Evolutionary conservation across 2,329 filamentous ascomycete species (phyloP), one percentile per base, ranked within the genome.

Genomic region (Aspergillus fumigatiaffinis): DNA sequence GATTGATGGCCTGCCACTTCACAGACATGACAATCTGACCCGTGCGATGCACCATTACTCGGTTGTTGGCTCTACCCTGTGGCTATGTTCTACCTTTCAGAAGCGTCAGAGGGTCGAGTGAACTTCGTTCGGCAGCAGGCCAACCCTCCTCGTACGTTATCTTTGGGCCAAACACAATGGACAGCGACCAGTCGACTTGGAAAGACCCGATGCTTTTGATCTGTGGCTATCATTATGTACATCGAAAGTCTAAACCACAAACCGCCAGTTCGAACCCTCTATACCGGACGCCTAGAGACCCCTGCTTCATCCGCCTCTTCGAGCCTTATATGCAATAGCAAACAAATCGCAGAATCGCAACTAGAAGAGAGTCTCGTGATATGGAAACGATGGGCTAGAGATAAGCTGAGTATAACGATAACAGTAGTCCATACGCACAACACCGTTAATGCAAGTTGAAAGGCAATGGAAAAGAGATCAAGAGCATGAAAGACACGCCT

Each of bases 141-240:
- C 4, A 17, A 20, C n/a, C 42, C 42, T 12, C 4, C n/a, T 23
- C 42, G 7, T 44, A 44, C 8, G 21, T 20, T 44, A 20, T 44
- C 41, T 10, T 20, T 12, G 4, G 29, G 12, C 32, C 14, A 17
- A 35, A 17, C 32, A 35, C 21, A 35, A 46, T 46, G 51, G 46
- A 25, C 28, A 21, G 17, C 25, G 12, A 32, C 17, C 42, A 49
- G n/a, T 17, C 35, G 8, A 7, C 21, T 14, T 47, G 44, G 50
- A 35, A 32, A 35, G 44, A 50, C 23, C 41, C 21, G 44, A 46
- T 42, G 29, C 20, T 51, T 50, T 38, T 52, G 42, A 51, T 53
- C 38, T 26, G 51, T 51, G 21, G 63, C 59, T 60, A 58, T 57
- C 49, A 61, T 62, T 67, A 66, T 67, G 58, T 66, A 67, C 65